A percentile compares a stretch with the other conserved stretches of the same genome.
Conservation (phyloP, 352 stramenopile genomes). For the Blastocystis hominis region DNA sequence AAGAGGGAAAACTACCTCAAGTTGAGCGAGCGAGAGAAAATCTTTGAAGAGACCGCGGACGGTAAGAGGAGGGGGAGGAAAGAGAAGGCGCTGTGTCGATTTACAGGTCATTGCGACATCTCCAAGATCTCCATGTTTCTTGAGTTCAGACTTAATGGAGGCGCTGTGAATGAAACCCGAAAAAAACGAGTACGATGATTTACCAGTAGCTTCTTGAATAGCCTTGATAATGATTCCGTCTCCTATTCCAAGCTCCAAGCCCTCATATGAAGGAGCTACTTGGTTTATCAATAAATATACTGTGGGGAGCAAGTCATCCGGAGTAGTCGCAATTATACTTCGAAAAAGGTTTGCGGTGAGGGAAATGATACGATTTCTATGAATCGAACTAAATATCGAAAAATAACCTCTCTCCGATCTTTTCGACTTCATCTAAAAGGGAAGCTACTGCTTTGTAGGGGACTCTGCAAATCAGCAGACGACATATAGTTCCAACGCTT, state of each 20-base stretch:
- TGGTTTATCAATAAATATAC: slow-evolving; percentile 80
- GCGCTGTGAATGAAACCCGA: slow-evolving; percentile 65
- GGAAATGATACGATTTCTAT: slow-evolving; percentile 41
- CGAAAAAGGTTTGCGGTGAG: slow-evolving; percentile 38
- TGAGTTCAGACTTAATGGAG: slow-evolving; percentile 88
- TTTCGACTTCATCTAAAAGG: slow-evolving; percentile 9
- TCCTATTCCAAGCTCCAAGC: slow-evolving; percentile 93
- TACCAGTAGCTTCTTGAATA: slow-evolving; percentile 65
- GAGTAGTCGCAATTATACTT: slow-evolving; percentile 53
- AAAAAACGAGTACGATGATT: neutral
- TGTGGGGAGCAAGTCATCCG: slow-evolving; percentile 73
- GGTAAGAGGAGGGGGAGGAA: slow-evolving; percentile 78
- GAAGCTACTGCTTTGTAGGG: slow-evolving; percentile 47
- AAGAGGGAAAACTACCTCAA: slow-evolving; percentile 25
- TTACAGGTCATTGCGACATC: slow-evolving; percentile 84
- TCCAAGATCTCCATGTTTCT: slow-evolving; percentile 89
- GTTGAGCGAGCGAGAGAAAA: slow-evolving; percentile 76
- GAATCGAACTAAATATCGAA: neutral
- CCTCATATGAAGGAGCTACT: slow-evolving; percentile 86
- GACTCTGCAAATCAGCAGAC: slow-evolving; percentile 11
- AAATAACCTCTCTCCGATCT: slow-evolving; percentile 45
- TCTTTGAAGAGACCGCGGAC: slow-evolving; percentile 69
- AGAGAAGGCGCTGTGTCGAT: slow-evolving; percentile 72
- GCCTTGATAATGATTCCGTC: slow-evolving; percentile 93
- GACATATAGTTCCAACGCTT: neutral